Evolutionary conservation across 768 basidiomycete species (phyloP).

Genomic region (Pisolithus marmoratus): DNA sequence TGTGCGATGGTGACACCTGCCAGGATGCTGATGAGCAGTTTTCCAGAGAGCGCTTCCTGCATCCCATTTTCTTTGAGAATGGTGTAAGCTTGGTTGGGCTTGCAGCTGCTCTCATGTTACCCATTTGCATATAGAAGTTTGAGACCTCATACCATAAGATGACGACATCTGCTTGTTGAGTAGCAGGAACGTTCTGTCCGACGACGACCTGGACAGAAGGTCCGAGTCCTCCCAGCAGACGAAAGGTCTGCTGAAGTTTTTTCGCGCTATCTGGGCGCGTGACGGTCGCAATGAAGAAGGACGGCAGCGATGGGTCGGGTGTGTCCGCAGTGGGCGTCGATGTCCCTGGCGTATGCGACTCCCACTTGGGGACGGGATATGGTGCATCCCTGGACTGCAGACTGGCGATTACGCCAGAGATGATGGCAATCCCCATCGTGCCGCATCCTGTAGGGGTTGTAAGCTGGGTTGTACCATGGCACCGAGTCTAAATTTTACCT

Average conservation of each 20-base stretch:
- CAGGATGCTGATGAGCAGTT: constrained; percentile 93
- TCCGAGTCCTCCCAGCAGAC: constrained; percentile 52
- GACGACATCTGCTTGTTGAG: constrained; percentile 72
- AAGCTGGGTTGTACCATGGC: constrained; percentile 8
- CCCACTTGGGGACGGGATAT: constrained; percentile 47
- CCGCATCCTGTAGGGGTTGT: constrained; percentile 70
- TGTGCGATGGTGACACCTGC: constrained; percentile 93
- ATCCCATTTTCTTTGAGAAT: constrained; percentile 77
- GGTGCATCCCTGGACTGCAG: constrained; percentile 47
- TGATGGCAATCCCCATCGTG: constrained; percentile 95
- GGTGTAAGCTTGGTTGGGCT: constrained; percentile 77
- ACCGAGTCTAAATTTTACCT: constrained; percentile 37
- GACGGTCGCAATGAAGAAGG: constrained; percentile 84
- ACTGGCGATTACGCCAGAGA: constrained; percentile 86
- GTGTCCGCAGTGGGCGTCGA: constrained; percentile 53
- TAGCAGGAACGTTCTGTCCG: constrained; percentile 68
- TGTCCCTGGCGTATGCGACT: constrained; percentile 67
- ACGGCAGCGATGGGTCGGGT: constrained; percentile 67
- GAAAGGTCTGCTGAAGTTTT: constrained; percentile 60
- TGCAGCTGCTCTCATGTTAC: constrained; percentile 56
- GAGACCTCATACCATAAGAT: constrained; percentile 67
- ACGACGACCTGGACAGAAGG: constrained; percentile 63
- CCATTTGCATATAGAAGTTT: constrained; percentile 1
- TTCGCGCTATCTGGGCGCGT: constrained; percentile 67
- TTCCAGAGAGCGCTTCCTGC: constrained; percentile 76